Evolutionary conservation across 129 eudicot genomes (phyloP).

Genomic region (Tagetes patula): DNA sequence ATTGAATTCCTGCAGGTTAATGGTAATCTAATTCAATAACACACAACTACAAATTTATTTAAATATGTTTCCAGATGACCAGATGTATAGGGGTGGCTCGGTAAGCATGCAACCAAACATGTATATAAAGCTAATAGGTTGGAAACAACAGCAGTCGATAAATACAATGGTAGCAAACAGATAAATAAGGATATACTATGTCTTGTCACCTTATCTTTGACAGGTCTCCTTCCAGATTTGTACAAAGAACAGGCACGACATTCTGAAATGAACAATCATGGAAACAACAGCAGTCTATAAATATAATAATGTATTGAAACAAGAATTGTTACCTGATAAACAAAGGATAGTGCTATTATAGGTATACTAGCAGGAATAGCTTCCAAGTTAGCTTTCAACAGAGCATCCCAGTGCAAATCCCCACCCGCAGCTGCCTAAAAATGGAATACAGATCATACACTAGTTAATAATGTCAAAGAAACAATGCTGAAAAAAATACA

Average conservation of each 20-base stretch:
- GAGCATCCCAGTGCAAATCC: slow-evolving; percentile 94
- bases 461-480: not conserved
- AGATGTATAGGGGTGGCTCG: too few relatives aligned
- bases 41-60: not conserved
- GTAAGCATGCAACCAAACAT: not conserved
- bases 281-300: slow-evolving; percentile 6
- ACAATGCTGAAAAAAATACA: not conserved
- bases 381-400: slow-evolving; percentile 70
- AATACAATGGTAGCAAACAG: not conserved
- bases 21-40: not conserved
- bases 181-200: slow-evolving; percentile 9
- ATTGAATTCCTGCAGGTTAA: slow-evolving; percentile 70
- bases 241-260: slow-evolving; percentile 96
- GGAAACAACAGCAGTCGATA: too few relatives aligned
- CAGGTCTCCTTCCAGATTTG: slow-evolving; percentile 84
- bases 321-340: slow-evolving; percentile 64
- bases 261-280: slow-evolving; percentile 52
- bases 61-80: not conserved
- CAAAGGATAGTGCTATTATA: slow-evolving; percentile 90
- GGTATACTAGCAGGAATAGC: slow-evolving; percentile 90
- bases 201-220: slow-evolving; percentile 72
- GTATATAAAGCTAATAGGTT: not conserved
- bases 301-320: slow-evolving; percentile 1
- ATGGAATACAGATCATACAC: slow-evolving; percentile 5
- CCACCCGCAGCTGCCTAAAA: slow-evolving; percentile 83